Evolutionary conservation across 139 green algal species (phyloP).

Genomic region (Chara braunii): DNA sequence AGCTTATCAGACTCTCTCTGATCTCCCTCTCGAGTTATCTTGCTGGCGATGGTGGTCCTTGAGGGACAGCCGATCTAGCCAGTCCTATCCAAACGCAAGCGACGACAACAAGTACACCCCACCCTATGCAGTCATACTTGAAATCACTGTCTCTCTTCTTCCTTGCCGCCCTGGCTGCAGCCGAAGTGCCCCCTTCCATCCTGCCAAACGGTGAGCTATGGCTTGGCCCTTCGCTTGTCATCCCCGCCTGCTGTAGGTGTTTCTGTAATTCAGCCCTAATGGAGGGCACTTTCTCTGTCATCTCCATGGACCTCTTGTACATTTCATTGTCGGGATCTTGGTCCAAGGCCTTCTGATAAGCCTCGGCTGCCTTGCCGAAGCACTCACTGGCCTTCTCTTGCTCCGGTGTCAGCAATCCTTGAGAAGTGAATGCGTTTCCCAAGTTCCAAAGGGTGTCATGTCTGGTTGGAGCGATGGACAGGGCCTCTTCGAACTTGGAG

Average conservation of each 20-base stretch:
- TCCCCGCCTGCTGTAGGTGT: no score
- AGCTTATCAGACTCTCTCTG: no score
- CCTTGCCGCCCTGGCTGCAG: neutral
- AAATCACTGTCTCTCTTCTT: conserved; percentile 33
- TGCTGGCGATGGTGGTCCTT: neutral
- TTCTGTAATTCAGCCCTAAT: no score
- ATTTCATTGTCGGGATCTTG: conserved; percentile 82
- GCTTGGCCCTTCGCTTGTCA: no score
- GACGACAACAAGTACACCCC: conserved; percentile 35
- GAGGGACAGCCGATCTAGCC: conserved; percentile 12
- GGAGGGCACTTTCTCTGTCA: conserved; percentile 84
- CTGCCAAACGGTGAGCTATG: conserved; percentile 16
- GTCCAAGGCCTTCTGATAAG: conserved; percentile 66
- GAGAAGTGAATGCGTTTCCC: conserved; percentile 84
- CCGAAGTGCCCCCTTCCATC: neutral
- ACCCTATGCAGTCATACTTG: conserved; percentile 42
- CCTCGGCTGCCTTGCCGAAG: conserved; percentile 71
- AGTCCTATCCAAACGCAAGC: conserved; percentile 35
- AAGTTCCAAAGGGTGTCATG: conserved; percentile 92
- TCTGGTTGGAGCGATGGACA: conserved; percentile 61
- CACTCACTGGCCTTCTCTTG: conserved; percentile 55
- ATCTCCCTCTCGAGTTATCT: no score
- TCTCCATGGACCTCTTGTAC: conserved; percentile 89
- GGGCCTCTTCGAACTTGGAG: conserved; percentile 69
- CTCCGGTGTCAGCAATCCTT: conserved; percentile 68